Percentiles rank a stretch among this genome's conserved stretches.
These are phyloP conservation scores for Curvularia sp. DNA, from an alignment of 2,329 filamentous ascomycete species.

Conservation along the genomic window DNA sequence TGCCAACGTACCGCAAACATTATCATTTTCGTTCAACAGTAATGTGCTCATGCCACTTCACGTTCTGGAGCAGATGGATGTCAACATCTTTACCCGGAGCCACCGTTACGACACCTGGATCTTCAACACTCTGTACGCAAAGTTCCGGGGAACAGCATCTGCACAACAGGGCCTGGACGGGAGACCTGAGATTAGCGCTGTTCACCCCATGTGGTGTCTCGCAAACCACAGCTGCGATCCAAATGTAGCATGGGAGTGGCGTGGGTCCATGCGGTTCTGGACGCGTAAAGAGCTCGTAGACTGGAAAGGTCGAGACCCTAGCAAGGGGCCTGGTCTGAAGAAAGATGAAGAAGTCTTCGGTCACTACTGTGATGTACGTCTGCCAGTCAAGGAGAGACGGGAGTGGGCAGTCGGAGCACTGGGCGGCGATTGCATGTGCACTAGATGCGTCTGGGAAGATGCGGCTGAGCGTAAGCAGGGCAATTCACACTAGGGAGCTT, in stretches of 20 bases:
- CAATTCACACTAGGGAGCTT: slow-evolving; percentile 1
- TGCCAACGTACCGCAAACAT: slow-evolving; percentile 59
- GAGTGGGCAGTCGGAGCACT: slow-evolving; percentile 90
- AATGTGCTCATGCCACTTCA: slow-evolving; percentile 79
- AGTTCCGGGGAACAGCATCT: slow-evolving; percentile 89
- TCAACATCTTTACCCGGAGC: slow-evolving; percentile 70
- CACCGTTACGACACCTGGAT: slow-evolving; percentile 77
- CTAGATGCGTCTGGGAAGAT: slow-evolving; percentile 77
- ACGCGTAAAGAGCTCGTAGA: slow-evolving; percentile 66
- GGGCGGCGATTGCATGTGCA: slow-evolving; percentile 87
- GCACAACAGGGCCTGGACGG: slow-evolving; percentile 75
- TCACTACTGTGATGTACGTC: slow-evolving; percentile 88
- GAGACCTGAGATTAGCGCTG: slow-evolving; percentile 87
- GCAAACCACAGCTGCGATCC: slow-evolving; percentile 97
- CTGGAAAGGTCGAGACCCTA: slow-evolving; percentile 51
- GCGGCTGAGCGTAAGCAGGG: slow-evolving; percentile 10
- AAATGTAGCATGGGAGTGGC: slow-evolving; percentile 95
- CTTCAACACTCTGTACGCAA: slow-evolving; percentile 89
- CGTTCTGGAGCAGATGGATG: slow-evolving; percentile 82
- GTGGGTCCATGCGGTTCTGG: slow-evolving; percentile 76
- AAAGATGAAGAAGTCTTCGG: slow-evolving; percentile 86
- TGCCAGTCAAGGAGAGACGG: slow-evolving; percentile 79
- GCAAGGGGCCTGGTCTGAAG: slow-evolving; percentile 66
- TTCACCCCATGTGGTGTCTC: slow-evolving; percentile 94
- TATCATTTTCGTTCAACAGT: slow-evolving; percentile 79